phyloP scores from a whole-genome alignment of 352 stramenopile genomes.

The Pythium sp. region DNA sequence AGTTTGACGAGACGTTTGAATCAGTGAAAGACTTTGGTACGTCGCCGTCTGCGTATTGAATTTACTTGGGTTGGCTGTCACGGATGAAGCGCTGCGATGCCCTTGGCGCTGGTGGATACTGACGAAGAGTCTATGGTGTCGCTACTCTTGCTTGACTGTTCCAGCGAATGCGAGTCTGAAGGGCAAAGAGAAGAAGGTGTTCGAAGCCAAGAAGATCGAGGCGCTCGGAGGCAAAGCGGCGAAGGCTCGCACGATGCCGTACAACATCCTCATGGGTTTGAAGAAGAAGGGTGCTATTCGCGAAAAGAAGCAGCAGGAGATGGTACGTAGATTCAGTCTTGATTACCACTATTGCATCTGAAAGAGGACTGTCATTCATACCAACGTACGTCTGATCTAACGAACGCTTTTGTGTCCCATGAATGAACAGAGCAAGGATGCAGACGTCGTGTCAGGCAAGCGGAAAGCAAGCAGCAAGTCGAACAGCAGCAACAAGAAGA shows the following conservation, averaged over 20 bases:
- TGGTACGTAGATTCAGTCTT: constrained; percentile 32
- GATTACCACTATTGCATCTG: neutral
- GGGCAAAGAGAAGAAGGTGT: constrained; percentile 77
- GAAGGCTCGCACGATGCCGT: constrained; percentile 59
- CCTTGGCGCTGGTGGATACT: constrained; percentile 3
- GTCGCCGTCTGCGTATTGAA: constrained; percentile 3
- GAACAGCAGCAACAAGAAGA: constrained; percentile 52
- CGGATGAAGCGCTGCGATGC: neutral
- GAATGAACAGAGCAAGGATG: constrained; percentile 49
- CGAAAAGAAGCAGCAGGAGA: constrained; percentile 53
- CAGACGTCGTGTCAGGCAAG: constrained; percentile 73
- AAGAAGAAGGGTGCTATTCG: constrained; percentile 57
- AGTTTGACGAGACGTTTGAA: constrained; percentile 73
- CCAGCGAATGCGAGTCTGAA: constrained; percentile 53
- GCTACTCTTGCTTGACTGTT: constrained; percentile 2
- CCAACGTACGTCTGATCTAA: neutral
- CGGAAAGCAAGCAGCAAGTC: constrained; percentile 30
- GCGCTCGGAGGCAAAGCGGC: constrained; percentile 56
- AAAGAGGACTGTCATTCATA: neutral
- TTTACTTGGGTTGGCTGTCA: neutral
- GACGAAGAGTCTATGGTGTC: neutral
- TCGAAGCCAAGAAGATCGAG: constrained; percentile 74
- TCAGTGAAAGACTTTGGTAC: constrained; percentile 73
- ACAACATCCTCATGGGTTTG: constrained; percentile 71
- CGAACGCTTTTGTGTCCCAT: neutral